Evolutionary conservation across 78 protist species (phyloP).

Genomic region (Isochrysis galbana): DNA sequence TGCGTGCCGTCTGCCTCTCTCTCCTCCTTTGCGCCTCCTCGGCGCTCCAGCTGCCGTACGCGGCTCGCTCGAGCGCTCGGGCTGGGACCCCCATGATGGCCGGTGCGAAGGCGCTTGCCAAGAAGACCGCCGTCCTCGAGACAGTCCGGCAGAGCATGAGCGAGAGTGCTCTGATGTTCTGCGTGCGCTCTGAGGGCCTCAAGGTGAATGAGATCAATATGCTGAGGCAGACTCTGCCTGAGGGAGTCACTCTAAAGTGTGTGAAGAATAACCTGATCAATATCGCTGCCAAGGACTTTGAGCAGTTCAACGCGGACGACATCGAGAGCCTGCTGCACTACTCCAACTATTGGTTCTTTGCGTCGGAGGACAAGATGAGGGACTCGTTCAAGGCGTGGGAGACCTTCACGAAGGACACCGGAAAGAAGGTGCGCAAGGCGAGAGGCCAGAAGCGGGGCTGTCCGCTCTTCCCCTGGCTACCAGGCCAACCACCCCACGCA

Average conservation of each 20-base stretch:
- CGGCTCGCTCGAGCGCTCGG: not conserved
- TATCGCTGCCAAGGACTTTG: not conserved
- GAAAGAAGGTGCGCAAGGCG: slow-evolving; percentile 1
- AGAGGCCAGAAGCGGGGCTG: not conserved
- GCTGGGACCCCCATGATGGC: not conserved
- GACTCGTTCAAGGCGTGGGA: not conserved
- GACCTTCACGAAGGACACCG: not conserved
- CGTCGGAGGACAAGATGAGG: not conserved
- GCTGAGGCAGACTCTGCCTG: not conserved
- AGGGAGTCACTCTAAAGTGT: not conserved
- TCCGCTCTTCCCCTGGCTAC: not conserved
- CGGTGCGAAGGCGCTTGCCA: not conserved
- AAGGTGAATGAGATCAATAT: not conserved
- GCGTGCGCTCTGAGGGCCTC: slow-evolving; percentile 10
- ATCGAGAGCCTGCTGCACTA: not conserved
- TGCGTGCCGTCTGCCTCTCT: not conserved
- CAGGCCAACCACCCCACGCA: no score
- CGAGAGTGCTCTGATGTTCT: not conserved
- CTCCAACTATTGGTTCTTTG: slow-evolving; percentile 18
- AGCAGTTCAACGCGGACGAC: not conserved
- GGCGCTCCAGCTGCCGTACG: not conserved
- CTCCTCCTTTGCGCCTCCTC: not conserved
- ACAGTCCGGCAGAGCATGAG: not conserved
- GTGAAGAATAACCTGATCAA: slow-evolving; percentile 14
- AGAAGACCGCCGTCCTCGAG: not conserved